Conservation (phyloP, 768 basidiomycete genomes). For the Cystobasidium ongulense region DNA sequence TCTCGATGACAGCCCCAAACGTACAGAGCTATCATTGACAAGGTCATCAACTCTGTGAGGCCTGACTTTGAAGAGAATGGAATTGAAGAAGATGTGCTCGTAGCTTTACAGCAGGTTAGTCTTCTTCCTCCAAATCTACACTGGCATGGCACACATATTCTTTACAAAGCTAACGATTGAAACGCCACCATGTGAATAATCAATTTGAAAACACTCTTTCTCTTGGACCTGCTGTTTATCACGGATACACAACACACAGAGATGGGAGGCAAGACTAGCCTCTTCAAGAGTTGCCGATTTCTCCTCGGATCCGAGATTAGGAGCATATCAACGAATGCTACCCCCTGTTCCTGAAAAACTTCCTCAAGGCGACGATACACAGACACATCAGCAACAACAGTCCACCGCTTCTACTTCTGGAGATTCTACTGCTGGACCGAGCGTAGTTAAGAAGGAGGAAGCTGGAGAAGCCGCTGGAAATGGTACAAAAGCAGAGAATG, state of each 20-base stretch:
- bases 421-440: neutral
- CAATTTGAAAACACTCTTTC: too few relatives aligned
- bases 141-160: too few relatives aligned
- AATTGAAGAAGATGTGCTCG: conserved; percentile 79
- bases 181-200: neutral
- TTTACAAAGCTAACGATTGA: too few relatives aligned
- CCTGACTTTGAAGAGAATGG: conserved; percentile 95
- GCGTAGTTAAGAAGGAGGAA: neutral
- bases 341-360: conserved; percentile 13
- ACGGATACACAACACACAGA: too few relatives aligned
- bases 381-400: conserved; percentile 19
- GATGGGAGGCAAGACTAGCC: conserved; percentile 92
- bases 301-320: conserved; percentile 44
- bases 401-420: neutral
- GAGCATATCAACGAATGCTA: conserved; percentile 22
- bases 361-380: conserved; percentile 12
- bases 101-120: conserved; percentile 71
- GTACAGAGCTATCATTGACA: conserved; percentile 93
- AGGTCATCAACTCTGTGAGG: conserved; percentile 73
- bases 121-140: neutral
- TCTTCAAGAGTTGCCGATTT: conserved; percentile 94
- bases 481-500: neutral
- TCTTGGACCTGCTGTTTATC: neutral
- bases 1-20: conserved; percentile 36
- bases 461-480: neutral